These are phyloP conservation scores for Cercophora scortea DNA, from an alignment of 495 filamentous ascomycete species.

Conservation along the genomic window DNA sequence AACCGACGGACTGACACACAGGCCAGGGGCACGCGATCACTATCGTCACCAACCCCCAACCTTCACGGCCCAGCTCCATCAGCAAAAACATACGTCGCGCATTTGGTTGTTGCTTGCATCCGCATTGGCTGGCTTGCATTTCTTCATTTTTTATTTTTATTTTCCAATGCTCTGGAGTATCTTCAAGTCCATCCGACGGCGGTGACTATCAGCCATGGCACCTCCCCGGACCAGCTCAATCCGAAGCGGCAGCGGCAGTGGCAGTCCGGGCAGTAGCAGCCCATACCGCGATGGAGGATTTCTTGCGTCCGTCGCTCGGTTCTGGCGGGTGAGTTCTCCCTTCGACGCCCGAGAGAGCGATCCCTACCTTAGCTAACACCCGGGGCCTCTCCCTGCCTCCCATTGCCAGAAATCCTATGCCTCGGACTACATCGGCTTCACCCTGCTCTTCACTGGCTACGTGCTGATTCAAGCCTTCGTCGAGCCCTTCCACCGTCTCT, in stretches of 20 bases:
- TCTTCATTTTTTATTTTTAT: not conserved
- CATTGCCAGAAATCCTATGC: slow-evolving; percentile 63
- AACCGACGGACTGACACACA: no score
- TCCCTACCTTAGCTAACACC: no score
- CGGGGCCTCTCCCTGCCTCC: no score
- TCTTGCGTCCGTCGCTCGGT: slow-evolving; percentile 36
- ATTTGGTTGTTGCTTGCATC: not conserved
- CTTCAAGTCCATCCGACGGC: slow-evolving; percentile 33
- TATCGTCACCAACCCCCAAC: no score
- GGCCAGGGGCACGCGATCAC: no score
- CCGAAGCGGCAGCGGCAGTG: not conserved
- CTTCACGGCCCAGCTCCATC: no score
- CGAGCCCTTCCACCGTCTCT: slow-evolving; percentile 84
- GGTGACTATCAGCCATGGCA: slow-evolving; percentile 36
- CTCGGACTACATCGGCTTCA: slow-evolving; percentile 77
- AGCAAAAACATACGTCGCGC: not conserved
- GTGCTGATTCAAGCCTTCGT: slow-evolving; percentile 63
- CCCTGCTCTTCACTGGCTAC: slow-evolving; percentile 58
- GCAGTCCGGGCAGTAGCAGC: slow-evolving; percentile 5
- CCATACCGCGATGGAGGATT: slow-evolving; percentile 7
- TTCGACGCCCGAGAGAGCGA: no score
- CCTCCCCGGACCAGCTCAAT: slow-evolving; percentile 16
- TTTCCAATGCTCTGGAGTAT: slow-evolving; percentile 15
- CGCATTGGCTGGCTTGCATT: not conserved
- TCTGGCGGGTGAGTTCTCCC: slow-evolving; percentile 36